Base-by-base conservation (phyloP, 177 flowering plant species). In the Tripterygium wilfordii region DNA sequence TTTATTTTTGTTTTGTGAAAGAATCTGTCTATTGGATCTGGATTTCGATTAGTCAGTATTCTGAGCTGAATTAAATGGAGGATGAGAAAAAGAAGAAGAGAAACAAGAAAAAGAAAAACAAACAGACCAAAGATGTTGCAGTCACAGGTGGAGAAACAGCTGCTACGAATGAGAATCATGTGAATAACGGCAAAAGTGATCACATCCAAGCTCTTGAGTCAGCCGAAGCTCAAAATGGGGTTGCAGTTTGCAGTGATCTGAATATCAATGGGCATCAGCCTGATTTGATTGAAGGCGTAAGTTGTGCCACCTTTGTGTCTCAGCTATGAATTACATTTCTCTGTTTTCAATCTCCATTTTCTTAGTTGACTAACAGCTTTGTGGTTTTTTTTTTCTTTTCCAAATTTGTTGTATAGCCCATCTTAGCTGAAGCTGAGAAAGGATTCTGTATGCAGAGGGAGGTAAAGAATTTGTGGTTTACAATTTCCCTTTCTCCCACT, bases 81-180 rank as follows among this genome's bases (percentile, higher is more conserved):
- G 80, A 69, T 0, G 84, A 79, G 36, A 84, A 70, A 61, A 79
- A 71, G 74, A 84, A 67, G 62, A 80, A 81, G 71, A 81, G 57
- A 38, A 84, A 61, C 42, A 81, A 77, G 78, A 85, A 78, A 49
- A 82, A 85, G 79, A 85, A 74, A 53, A 71, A 72, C 46, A 73
- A 74, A 55, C 81, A 77, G 60, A n/a, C n/a, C n/a, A n/a, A n/a
- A n/a, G n/a, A n/a, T n/a, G n/a, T n/a, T n/a, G 22, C 44, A n/a
- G 78, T 57, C n/a, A n/a, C n/a, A 44, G 70, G 41, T 43, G 62
- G 16, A 12, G 19, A 47, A 2, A 51, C 25, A 41, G 53, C 40
- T 42, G 62, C 36, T n/a, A 64, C 35, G 30, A 59, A 54, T 42
- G 58, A 65, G 56, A 62, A 51, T 44, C 53, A 39, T 43, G 31